Percentiles rank a stretch among this genome's conserved stretches.
These are phyloP conservation scores for Reutealis trisperma DNA, from an alignment of 345 rosid species.

Conservation along the genomic window DNA sequence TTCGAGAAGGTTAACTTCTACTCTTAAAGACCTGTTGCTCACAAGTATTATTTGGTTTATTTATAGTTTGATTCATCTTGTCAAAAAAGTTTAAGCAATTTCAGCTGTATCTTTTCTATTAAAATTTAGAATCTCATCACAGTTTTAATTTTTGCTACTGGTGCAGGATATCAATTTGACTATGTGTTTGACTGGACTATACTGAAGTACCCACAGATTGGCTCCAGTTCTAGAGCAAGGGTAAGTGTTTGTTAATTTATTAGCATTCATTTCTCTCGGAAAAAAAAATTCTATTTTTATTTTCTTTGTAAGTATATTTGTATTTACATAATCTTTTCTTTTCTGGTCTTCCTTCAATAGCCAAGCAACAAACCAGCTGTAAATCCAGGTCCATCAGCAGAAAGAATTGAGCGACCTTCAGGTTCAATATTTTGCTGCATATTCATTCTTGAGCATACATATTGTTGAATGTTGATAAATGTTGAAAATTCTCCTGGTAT, in stretches of 20 bases:
- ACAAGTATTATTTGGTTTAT: neutral
- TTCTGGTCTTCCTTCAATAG: slow-evolving; percentile 30
- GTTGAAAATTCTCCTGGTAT: neutral
- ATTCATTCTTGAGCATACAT: neutral
- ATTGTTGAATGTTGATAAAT: neutral
- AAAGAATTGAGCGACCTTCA: slow-evolving; percentile 48
- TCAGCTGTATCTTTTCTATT: neutral
- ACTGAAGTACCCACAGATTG: slow-evolving; percentile 78
- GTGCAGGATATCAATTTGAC: slow-evolving; percentile 86
- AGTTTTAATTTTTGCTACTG: slow-evolving; percentile 19
- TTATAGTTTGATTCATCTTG: neutral
- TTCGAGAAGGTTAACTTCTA: slow-evolving; percentile 65
- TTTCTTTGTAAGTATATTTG: neutral
- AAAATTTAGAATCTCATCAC: neutral
- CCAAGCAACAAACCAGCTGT: slow-evolving; percentile 49
- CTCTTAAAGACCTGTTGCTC: neutral
- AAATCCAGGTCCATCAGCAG: slow-evolving; percentile 51
- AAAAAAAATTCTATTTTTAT: neutral
- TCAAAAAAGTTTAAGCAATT: neutral
- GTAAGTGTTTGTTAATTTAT: slow-evolving; percentile 39
- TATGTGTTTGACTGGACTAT: slow-evolving; percentile 94
- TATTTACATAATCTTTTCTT: neutral
- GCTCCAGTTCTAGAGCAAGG: slow-evolving; percentile 74
- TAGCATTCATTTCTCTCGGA: neutral
- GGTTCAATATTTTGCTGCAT: slow-evolving; percentile 28